A percentile compares a stretch with the other conserved stretches of the same genome.
Evolutionary conservation across 257 asterid species (phyloP).

Genomic region (Misopates orontium): DNA sequence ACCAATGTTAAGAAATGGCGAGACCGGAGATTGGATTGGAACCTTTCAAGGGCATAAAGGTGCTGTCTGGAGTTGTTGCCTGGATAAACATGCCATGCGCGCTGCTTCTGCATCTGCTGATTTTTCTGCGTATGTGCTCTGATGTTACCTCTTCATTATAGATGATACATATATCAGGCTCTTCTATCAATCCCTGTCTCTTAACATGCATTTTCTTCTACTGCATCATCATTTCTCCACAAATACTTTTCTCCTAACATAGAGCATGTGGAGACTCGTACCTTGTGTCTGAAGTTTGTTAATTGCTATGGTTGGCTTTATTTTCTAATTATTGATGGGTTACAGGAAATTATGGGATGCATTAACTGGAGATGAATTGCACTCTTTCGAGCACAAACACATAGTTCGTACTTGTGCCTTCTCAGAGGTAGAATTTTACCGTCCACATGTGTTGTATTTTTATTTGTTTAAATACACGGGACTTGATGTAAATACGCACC

Average conservation of each 20-base stretch:
- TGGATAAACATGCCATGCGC: slow-evolving; percentile 86
- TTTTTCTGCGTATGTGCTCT: slow-evolving; percentile 80
- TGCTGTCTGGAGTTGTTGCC: slow-evolving; percentile 96
- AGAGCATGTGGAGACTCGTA: no score
- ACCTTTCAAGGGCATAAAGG: slow-evolving; percentile 98
- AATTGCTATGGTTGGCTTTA: background rate
- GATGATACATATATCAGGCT: no score
- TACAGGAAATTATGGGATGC: slow-evolving; percentile 99
- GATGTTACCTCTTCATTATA: background rate
- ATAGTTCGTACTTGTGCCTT: slow-evolving; percentile 94
- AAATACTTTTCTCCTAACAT: no score
- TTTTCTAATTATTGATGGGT: slow-evolving; percentile 21
- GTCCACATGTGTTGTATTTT: no score
- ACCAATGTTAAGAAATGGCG: slow-evolving; percentile 97
- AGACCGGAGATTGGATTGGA: slow-evolving; percentile 99
- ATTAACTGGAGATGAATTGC: slow-evolving; percentile 85
- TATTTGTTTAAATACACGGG: no score
- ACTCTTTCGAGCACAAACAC: slow-evolving; percentile 96
- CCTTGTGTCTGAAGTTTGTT: slow-evolving; percentile 5
- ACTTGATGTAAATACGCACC: no score
- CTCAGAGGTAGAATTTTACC: slow-evolving; percentile 63
- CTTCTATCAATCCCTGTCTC: no score
- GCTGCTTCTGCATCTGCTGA: slow-evolving; percentile 98
- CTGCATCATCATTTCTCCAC: no score
- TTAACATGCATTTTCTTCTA: no score